Conservation (phyloP, 768 basidiomycete species). For the Lactarius sanguifluus region DNA sequence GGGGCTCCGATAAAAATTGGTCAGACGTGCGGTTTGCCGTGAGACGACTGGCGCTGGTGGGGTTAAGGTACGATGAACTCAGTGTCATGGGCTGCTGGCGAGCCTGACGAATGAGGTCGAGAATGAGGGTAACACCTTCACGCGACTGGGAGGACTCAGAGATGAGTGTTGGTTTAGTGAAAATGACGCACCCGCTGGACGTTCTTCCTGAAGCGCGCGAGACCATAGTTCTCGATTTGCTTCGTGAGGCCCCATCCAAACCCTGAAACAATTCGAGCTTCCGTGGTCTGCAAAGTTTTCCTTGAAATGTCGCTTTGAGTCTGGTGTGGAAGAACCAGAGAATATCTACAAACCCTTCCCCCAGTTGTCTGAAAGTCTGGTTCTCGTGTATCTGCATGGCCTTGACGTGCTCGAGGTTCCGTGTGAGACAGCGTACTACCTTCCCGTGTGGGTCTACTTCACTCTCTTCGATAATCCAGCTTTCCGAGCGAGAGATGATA, state of each 20-base stretch:
- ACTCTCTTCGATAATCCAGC: conserved; percentile 94
- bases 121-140: conserved; percentile 82
- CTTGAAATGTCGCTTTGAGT: conserved; percentile 39
- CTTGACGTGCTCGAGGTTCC: conserved; percentile 92
- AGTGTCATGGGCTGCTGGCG: conserved; percentile 56
- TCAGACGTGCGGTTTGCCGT: conserved; percentile 8
- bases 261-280: conserved; percentile 82
- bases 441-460: conserved; percentile 85
- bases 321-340: not conserved
- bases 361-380: conserved; percentile 64
- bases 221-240: conserved; percentile 81
- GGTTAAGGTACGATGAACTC: conserved; percentile 32
- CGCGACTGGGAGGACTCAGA: conserved; percentile 57
- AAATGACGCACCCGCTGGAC: conserved; percentile 66
- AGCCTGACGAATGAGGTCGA: conserved; percentile 76
- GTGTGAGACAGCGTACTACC: conserved; percentile 74
- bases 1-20: conserved; percentile 7
- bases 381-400: conserved; percentile 91
- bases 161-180: conserved; percentile 15
- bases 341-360: conserved; percentile 55
- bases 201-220: conserved; percentile 83
- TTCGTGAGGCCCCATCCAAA: conserved; percentile 91
- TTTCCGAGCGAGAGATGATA: conserved; percentile 80
- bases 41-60: conserved; percentile 22
- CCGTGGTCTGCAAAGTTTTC: conserved; percentile 81